Evolutionary conservation across 495 filamentous ascomycete species (phyloP).

Genomic region (Staphylotrichum longicolle): DNA sequence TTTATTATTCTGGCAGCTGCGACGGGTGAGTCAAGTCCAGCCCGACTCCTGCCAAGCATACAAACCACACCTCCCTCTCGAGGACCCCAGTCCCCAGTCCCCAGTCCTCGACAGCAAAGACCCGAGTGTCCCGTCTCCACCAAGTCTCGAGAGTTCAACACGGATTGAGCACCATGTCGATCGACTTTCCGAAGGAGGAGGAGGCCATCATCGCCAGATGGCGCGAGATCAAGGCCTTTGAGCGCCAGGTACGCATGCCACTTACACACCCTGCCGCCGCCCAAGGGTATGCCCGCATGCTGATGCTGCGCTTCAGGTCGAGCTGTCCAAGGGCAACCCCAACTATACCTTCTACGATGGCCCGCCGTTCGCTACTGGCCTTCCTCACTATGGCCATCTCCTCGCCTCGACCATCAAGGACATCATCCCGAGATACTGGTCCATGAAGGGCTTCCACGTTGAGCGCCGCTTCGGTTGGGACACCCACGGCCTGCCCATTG

Average conservation of each 20-base stretch:
- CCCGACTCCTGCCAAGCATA: slow-evolving; percentile 9
- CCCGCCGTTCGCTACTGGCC: slow-evolving; percentile 58
- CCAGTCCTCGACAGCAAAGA: slow-evolving; percentile 3
- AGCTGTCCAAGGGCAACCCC: slow-evolving; percentile 58
- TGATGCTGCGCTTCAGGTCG: slow-evolving; percentile 36
- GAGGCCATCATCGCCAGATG: slow-evolving; percentile 75
- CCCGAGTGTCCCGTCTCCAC: background rate
- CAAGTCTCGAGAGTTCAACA: background rate
- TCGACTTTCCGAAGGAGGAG: slow-evolving; percentile 91
- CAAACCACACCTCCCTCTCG: background rate
- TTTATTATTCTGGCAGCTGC: slow-evolving; percentile 15
- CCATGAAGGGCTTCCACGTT: slow-evolving; percentile 92
- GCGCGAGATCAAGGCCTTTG: slow-evolving; percentile 88
- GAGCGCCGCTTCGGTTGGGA: slow-evolving; percentile 74
- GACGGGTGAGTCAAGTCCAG: slow-evolving; percentile 23
- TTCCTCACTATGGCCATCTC: slow-evolving; percentile 95
- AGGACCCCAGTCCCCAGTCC: background rate
- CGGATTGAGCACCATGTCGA: slow-evolving; percentile 60
- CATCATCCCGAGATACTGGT: slow-evolving; percentile 95
- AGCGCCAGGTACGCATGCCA: slow-evolving; percentile 39
- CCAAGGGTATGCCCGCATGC: background rate
- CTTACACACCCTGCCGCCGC: background rate
- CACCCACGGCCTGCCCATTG: slow-evolving; percentile 92
- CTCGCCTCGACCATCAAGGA: slow-evolving; percentile 97
- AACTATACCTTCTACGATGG: slow-evolving; percentile 85